A percentile compares a stretch with the other conserved stretches of the same genome.
Evolutionary conservation across 2,329 filamentous ascomycete genomes (phyloP).

Genomic region (Alternaria novae-zelandiae): DNA sequence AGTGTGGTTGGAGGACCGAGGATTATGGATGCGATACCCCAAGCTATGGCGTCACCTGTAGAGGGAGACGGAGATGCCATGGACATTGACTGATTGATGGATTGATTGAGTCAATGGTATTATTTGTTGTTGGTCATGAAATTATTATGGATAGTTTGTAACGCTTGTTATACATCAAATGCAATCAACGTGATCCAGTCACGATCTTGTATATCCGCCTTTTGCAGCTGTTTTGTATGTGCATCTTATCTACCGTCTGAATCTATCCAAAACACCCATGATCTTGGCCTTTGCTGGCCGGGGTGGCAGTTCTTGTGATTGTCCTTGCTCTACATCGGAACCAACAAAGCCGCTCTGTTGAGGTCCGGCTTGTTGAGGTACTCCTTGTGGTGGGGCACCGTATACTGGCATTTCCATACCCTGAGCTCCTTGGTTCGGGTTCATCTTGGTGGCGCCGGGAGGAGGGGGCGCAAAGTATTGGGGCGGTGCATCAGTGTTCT

Average conservation of each 20-base stretch:
- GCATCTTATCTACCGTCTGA: slow-evolving; percentile 29
- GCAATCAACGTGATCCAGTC: slow-evolving; percentile 1
- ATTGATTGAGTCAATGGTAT: neutral
- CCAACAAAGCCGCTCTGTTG: slow-evolving; percentile 43
- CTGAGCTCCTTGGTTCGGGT: slow-evolving; percentile 30
- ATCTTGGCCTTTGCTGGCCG: slow-evolving; percentile 42
- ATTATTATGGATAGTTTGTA: neutral
- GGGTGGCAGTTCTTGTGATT: slow-evolving; percentile 30
- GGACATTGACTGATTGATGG: slow-evolving; percentile 62
- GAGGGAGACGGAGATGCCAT: slow-evolving; percentile 66
- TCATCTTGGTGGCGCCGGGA: slow-evolving; percentile 37
- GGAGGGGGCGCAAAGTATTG: slow-evolving; percentile 43
- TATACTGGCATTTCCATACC: slow-evolving; percentile 39
- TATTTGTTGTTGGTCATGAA: neutral
- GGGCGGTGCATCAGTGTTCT: slow-evolving; percentile 43
- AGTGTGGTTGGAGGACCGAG: neutral
- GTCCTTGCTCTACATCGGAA: slow-evolving; percentile 22
- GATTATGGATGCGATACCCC: slow-evolving; percentile 13
- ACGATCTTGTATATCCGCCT: neutral
- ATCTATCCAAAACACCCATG: slow-evolving; percentile 33
- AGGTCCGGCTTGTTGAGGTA: slow-evolving; percentile 13
- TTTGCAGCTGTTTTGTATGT: neutral
- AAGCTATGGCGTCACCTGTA: neutral
- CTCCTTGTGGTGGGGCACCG: slow-evolving; percentile 8
- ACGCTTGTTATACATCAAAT: neutral